A percentile compares a stretch with the other conserved stretches of the same genome.
Conservation (phyloP, 331 rosid genomes). For the Erythrophleum ivorense region DNA sequence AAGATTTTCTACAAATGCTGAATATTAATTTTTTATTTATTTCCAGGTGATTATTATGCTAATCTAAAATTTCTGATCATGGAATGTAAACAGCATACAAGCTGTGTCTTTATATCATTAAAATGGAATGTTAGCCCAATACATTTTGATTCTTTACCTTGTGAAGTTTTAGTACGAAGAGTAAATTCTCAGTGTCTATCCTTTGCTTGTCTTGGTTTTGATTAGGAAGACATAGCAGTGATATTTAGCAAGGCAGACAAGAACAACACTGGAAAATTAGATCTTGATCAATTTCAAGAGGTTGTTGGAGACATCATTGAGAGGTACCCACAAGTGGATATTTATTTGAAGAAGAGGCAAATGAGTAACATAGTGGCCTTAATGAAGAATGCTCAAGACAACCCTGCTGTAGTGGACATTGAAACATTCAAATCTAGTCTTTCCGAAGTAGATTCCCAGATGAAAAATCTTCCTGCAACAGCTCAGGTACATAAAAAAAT, state of each 20-base stretch:
- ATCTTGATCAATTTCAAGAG: constrained; percentile 59
- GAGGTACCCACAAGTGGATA: constrained; percentile 87
- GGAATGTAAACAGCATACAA: too few species aligned
- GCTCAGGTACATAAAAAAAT: constrained; percentile 69
- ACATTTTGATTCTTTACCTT: neutral
- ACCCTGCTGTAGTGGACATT: constrained; percentile 55
- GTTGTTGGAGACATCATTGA: constrained; percentile 77
- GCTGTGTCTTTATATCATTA: too few species aligned
- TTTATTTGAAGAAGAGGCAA: constrained; percentile 70
- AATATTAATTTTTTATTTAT: too few species aligned
- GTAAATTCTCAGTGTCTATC: neutral
- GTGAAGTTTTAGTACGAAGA: neutral
- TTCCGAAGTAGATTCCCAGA: constrained; percentile 83
- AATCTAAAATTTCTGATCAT: too few species aligned
- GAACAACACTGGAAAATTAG: constrained; percentile 62
- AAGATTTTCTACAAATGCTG: too few species aligned
- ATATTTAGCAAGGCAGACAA: constrained; percentile 85
- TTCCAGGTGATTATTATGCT: too few species aligned
- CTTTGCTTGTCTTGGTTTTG: constrained; percentile 32
- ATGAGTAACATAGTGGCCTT: constrained; percentile 64
- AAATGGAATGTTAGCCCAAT: neutral
- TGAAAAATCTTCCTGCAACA: constrained; percentile 92
- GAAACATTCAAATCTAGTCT: constrained; percentile 79
- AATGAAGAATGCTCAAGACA: constrained; percentile 60
- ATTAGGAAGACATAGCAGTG: constrained; percentile 78